Evolutionary conservation across 306 rosid species (phyloP), one percentile per base, ranked within the genome.

Genomic region (Styphnolobium japonicum): DNA sequence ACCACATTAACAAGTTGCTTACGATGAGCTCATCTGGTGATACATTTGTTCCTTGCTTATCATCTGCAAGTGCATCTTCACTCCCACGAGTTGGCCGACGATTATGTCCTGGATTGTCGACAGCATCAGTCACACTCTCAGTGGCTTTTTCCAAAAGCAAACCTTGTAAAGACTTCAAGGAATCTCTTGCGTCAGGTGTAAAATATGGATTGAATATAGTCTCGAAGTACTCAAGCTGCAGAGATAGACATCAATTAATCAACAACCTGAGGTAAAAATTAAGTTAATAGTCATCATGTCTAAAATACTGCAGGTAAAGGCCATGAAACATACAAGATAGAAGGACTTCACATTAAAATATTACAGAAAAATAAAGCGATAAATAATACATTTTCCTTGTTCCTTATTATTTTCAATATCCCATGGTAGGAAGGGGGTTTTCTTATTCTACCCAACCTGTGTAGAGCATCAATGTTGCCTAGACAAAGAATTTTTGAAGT

Each of bases 191-290:
- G 82, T 85, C 99, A n/a, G 93, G 72, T 53, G 99, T 93, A 69
- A 96, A 91, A 83, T 93, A 96, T 62, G 97, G 97, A 75, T 90
- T 93, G 82, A 96, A 90, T 84, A 96, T 89, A 27, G 91, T 90
- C 93, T 96, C 98, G 0, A 90, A 93, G 88, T 96, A 96, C 80
- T 96, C 99, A 81, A 96, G 99, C 99, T 96, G 96, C 91, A 86
- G 71, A 63, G 67, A 75, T 78, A 79, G 81, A 81, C 60, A 52
- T 15, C 46, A 66, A 69, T 63, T 43, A 65, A 78, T 80, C 86
- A 85, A 67, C 46, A 73, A 36, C 71, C 67, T 31, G 29, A 36
- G 37, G 31, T 29, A 16, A 14, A 67, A 57, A 27, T 67, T 34
- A 71, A 77, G 52, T 55, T 57, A 25, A 10, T 7, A 67, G 66